Conservation (phyloP, 179 eudicot species). For the Vitellaria paradoxa region DNA sequence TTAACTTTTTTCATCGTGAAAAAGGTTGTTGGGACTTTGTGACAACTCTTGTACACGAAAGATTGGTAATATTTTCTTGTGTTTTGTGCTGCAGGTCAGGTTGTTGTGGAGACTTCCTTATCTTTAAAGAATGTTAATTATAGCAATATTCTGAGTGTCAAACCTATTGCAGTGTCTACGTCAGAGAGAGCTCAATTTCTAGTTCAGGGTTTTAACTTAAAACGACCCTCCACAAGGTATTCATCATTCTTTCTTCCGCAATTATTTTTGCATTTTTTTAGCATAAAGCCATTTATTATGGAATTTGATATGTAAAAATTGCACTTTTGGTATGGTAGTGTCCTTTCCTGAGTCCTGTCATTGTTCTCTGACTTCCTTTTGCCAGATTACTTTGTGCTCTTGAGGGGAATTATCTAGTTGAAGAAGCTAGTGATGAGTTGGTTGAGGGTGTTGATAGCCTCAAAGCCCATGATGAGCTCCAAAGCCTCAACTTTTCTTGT, state of each 20-base stretch:
- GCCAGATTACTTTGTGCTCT: conserved; percentile 48
- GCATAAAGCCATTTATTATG: background rate
- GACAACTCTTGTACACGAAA: background rate
- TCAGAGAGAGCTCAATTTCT: conserved; percentile 42
- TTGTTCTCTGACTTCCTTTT: background rate
- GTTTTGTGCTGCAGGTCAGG: conserved; percentile 32
- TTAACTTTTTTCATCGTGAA: background rate
- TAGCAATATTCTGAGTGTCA: conserved; percentile 34
- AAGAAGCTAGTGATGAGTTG: conserved; percentile 25
- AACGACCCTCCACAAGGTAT: conserved; percentile 40
- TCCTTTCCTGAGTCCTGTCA: background rate
- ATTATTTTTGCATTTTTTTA: background rate
- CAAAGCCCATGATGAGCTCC: conserved; percentile 31
- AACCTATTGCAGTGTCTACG: conserved; percentile 46
- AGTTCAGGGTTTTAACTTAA: conserved; percentile 45
- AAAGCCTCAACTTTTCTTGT: conserved; percentile 38
- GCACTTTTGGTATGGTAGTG: background rate
- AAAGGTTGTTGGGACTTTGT: conserved; percentile 4
- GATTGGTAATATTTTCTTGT: conserved; percentile 9
- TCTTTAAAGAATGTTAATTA: conserved; percentile 24
- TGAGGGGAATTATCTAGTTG: conserved; percentile 48
- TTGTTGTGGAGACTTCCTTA: conserved; percentile 35
- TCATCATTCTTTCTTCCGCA: conserved; percentile 2
- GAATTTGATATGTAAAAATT: background rate
- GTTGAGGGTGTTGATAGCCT: conserved; percentile 18